Evolutionary conservation across 176 grass and related monocot species (phyloP).

Genomic region (Panicum miliaceum): DNA sequence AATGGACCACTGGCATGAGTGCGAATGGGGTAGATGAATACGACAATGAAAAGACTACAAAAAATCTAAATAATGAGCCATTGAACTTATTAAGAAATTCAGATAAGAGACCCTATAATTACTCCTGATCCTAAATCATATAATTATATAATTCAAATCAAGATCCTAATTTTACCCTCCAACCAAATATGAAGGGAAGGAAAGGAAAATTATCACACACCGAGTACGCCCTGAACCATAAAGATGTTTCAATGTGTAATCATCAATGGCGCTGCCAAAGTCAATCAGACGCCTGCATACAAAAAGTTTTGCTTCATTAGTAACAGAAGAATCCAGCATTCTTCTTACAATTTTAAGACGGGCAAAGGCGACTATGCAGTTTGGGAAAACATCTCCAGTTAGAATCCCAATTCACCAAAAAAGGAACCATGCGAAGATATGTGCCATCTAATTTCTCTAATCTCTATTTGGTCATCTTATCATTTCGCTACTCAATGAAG

Average conservation of each 20-base stretch:
- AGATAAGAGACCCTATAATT: conserved; percentile 6
- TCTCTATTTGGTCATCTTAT: neutral
- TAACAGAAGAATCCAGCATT: conserved; percentile 15
- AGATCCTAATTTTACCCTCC: neutral
- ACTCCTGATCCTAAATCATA: neutral
- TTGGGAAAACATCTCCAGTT: conserved; percentile 7
- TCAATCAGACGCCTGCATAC: conserved; percentile 85
- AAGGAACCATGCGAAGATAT: neutral
- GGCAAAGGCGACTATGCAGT: neutral
- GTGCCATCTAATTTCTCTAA: neutral
- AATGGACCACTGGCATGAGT: conserved; percentile 17
- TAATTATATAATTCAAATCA: conserved; percentile 2
- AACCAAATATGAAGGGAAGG: conserved; percentile 33
- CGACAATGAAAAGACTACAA: neutral
- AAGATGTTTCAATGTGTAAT: conserved; percentile 94
- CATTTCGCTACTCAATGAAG: conserved; percentile 22
- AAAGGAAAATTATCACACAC: conserved; percentile 51
- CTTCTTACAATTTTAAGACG: conserved; percentile 19
- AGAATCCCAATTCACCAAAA: conserved; percentile 10
- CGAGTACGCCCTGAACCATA: conserved; percentile 86
- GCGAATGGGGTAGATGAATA: neutral
- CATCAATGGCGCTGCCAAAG: conserved; percentile 98
- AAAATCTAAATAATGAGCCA: conserved; percentile 14
- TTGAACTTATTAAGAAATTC: conserved; percentile 15
- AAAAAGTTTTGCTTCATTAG: conserved; percentile 32